phyloP scores from a whole-genome alignment of 2,329 filamentous ascomycete genomes.

The Aureobasidium sp. region DNA sequence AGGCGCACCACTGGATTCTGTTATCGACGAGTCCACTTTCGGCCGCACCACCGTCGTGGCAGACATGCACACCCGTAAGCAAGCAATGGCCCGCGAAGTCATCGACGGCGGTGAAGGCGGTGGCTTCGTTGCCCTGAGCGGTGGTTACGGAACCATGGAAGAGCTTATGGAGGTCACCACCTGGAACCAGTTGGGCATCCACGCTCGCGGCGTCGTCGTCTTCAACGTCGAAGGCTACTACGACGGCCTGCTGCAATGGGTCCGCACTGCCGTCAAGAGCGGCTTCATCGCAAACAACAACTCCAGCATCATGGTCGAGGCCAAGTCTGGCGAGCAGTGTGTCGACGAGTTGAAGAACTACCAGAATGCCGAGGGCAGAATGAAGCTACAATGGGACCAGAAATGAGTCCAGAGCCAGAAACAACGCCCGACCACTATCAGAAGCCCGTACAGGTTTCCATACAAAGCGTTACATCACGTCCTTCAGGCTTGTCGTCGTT shows the following conservation, averaged over 20 bases:
- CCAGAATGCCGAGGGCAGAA: constrained; percentile 64
- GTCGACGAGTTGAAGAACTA: constrained; percentile 66
- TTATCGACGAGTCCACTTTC: constrained; percentile 61
- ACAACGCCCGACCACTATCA: no score
- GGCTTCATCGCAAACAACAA: constrained; percentile 71
- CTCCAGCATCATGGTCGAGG: constrained; percentile 71
- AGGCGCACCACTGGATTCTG: constrained; percentile 33
- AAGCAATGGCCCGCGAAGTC: constrained; percentile 85
- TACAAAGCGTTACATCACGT: no score
- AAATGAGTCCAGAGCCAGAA: constrained; percentile 29
- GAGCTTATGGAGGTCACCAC: constrained; percentile 87
- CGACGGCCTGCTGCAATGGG: constrained; percentile 78
- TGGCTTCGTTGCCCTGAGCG: constrained; percentile 81
- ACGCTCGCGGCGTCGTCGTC: constrained; percentile 69
- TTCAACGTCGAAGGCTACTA: constrained; percentile 89
- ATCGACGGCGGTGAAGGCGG: constrained; percentile 72
- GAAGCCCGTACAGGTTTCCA: no score
- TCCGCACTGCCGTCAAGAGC: constrained; percentile 64
- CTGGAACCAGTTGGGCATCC: constrained; percentile 94
- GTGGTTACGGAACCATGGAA: constrained; percentile 92
- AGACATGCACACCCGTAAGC: constrained; percentile 96
- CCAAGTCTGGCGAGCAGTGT: constrained; percentile 64
- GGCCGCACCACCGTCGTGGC: constrained; percentile 81
- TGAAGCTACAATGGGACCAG: constrained; percentile 74
- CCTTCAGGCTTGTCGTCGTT: no score